Evolutionary conservation across 441 rosid genomes (phyloP), one percentile per base, ranked within the genome.

Genomic region (Adansonia madagascariensis): DNA sequence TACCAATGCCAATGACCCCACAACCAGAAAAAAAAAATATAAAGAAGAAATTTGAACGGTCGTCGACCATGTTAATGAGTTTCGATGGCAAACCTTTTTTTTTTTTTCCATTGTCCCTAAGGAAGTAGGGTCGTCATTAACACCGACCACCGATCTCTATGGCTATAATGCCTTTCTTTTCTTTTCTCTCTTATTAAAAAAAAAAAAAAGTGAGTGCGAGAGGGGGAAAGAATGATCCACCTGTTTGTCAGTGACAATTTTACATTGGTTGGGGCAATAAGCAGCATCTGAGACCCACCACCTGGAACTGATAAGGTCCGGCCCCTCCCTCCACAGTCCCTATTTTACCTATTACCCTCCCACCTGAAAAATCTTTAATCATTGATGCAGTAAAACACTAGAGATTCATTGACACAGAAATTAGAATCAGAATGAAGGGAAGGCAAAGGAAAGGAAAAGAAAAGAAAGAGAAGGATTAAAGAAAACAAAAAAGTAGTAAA

Each of bases 211-310:
- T 10, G 12, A 9, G 39, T 35, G 39, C 39, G 39, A 24, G 43
- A 17, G 46, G n/a, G 27, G 59, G 50, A 66, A 76, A 83, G 91
- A 87, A 90, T 85, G 91, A 89, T 91, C 88, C 91, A 91, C 94
- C 92, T 87, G 92, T 85, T 84, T 88, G 95, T 89, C 91, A 89
- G 92, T 84, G 91, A 82, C 83, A 84, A 75, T 82, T 84, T 1
- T 84, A 80, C 90, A 84, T 77, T 80, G 85, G 90, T 81, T 90
- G 5, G 86, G 91, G 89, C 88, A 86, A 84, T 80, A 76, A 83
- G 85, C 85, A 81, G 88, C 90, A 85, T 41, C 67, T 77, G 85
- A 89, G 89, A 24, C 90, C 88, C 91, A 77, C 86, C 81, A 80
- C 86, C 93, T 84, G 91, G 89, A 88, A 80, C 87, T 82, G 88